Conservation (phyloP, 768 basidiomycete genomes). For the Obba rivulosa region DNA sequence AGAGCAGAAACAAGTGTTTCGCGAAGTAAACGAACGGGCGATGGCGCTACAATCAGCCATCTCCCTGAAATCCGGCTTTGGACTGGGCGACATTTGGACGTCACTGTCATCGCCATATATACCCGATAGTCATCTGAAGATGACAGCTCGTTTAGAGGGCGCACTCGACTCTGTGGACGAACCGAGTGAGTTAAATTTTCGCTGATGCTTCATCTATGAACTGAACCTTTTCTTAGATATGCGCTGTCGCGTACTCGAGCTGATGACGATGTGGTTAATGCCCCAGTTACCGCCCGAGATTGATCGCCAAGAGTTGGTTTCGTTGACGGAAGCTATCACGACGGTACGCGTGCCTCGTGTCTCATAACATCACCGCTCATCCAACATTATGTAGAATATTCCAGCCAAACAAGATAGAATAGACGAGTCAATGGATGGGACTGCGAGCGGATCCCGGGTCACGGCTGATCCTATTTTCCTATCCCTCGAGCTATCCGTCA, state of each 20-base stretch:
- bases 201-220: background rate
- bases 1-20: slow-evolving; percentile 29
- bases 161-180: background rate
- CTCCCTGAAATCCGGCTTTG: slow-evolving; percentile 64
- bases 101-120: slow-evolving; percentile 5
- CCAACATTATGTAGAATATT: background rate
- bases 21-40: slow-evolving; percentile 26
- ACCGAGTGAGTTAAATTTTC: background rate
- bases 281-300: slow-evolving; percentile 1
- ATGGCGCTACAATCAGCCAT: slow-evolving; percentile 41
- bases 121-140: background rate
- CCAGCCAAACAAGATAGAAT: too few species aligned
- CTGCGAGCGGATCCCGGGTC: too few species aligned
- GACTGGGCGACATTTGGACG: slow-evolving; percentile 22
- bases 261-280: slow-evolving; percentile 16
- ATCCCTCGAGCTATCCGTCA: background rate
- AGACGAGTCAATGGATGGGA: too few species aligned
- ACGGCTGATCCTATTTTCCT: background rate
- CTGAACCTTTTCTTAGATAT: slow-evolving; percentile 7
- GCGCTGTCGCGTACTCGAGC: slow-evolving; percentile 16
- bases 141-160: background rate
- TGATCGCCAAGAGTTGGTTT: background rate
- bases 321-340: background rate
- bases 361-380: background rate
- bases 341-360: background rate